These are phyloP conservation scores for Rhizopogon vinicolor DNA, from an alignment of 768 basidiomycete species.

Conservation along the genomic window DNA sequence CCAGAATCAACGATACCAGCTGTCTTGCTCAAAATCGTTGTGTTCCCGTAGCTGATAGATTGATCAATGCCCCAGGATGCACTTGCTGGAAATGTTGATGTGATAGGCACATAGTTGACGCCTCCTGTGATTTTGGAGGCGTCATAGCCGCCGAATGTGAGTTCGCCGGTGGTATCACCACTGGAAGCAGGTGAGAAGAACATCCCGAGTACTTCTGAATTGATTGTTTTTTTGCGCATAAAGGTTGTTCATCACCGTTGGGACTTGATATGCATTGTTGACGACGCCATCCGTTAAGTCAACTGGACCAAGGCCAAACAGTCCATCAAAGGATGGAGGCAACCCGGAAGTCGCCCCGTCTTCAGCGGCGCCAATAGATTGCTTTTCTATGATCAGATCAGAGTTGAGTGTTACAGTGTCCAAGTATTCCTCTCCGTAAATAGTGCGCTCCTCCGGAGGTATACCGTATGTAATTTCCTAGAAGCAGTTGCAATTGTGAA, in stretches of 20 bases:
- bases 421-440: constrained; percentile 11
- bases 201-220: constrained; percentile 23
- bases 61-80: constrained; percentile 28
- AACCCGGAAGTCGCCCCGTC: constrained; percentile 5
- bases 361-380: constrained; percentile 31
- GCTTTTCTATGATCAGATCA: constrained; percentile 16
- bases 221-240: constrained; percentile 24
- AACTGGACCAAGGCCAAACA: constrained; percentile 32
- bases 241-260: constrained; percentile 33
- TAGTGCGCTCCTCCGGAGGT: not conserved
- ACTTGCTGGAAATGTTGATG: constrained; percentile 16
- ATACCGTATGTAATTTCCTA: no score
- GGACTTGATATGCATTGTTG: constrained; percentile 10
- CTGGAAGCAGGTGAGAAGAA: constrained; percentile 23
- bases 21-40: constrained; percentile 13
- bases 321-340: constrained; percentile 26
- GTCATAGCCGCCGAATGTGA: constrained; percentile 26
- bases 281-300: constrained; percentile 26
- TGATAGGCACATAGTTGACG: constrained; percentile 19
- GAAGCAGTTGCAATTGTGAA: no score
- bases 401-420: constrained; percentile 11
- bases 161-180: constrained; percentile 14
- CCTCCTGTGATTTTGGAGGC: constrained; percentile 4
- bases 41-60: constrained; percentile 19
- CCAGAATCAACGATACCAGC: constrained; percentile 31